Conservation (phyloP, 106 monocot species). For the Alisma plantagoaquatica region DNA sequence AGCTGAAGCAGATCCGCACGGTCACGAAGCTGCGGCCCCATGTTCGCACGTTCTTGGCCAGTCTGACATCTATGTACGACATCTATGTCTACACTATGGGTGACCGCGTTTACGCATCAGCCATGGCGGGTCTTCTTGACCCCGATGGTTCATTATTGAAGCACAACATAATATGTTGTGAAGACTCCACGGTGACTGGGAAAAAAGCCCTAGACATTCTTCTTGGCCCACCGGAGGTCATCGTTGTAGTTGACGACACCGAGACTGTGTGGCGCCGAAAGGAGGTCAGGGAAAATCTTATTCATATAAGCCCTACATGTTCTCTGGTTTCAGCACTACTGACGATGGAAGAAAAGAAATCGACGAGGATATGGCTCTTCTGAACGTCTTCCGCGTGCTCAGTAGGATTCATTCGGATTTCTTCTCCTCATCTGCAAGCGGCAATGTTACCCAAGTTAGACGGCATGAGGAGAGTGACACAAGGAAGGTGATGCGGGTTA, state of each 20-base stretch:
- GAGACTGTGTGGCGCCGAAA: background rate
- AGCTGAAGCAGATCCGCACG: too few species aligned
- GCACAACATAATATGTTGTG: background rate
- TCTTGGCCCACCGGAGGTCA: background rate
- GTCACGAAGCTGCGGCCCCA: background rate
- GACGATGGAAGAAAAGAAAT: too few species aligned
- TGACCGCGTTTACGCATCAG: background rate
- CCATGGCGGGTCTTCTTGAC: background rate
- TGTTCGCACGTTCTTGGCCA: background rate
- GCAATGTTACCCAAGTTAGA: too few species aligned
- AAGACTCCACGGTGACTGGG: background rate
- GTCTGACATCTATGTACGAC: background rate
- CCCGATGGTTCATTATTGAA: background rate
- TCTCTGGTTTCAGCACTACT: too few species aligned
- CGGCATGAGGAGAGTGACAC: too few species aligned
- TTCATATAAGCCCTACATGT: too few species aligned
- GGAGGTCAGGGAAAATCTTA: background rate
- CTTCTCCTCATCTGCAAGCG: too few species aligned
- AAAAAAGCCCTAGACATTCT: background rate
- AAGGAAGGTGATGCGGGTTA: constrained; percentile 41
- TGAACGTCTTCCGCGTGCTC: too few species aligned
- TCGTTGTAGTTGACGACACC: background rate
- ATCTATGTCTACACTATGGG: background rate
- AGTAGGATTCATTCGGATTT: too few species aligned
- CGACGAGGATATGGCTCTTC: too few species aligned